Conservation (phyloP, 805 yeast genomes). For the Candida namnaoensis region DNA sequence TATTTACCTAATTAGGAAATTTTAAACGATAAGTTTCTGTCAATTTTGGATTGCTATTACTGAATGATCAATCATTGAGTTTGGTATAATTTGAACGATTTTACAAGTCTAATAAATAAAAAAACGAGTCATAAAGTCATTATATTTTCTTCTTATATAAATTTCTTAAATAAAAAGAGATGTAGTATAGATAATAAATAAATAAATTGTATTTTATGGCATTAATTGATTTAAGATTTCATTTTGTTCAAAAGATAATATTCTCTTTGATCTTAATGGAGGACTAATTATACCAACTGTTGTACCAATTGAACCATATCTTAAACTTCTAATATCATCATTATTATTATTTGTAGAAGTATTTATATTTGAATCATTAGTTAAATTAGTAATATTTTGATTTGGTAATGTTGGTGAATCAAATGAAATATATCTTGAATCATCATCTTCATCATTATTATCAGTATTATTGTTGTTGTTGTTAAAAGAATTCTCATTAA, state of each 20-base stretch:
- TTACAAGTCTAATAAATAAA: too few relatives aligned
- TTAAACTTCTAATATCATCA: background rate
- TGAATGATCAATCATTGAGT: too few relatives aligned
- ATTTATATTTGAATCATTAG: too few relatives aligned
- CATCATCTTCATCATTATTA: constrained; percentile 3
- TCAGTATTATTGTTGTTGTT: background rate
- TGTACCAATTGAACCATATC: constrained; percentile 8
- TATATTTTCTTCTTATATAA: background rate
- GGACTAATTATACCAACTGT: background rate
- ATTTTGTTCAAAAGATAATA: constrained; percentile 43
- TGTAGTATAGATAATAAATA: background rate
- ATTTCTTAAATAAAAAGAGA: background rate
- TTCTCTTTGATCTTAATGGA: constrained; percentile 18
- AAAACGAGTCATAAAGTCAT: too few relatives aligned
- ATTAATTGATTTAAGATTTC: constrained; percentile 36
- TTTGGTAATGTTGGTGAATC: constrained; percentile 21
- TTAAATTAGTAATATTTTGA: too few relatives aligned
- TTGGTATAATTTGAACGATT: too few relatives aligned
- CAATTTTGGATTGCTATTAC: too few relatives aligned
- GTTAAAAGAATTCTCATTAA: background rate
- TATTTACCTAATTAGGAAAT: too few relatives aligned
- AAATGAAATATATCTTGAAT: constrained; percentile 27
- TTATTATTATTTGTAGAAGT: background rate
- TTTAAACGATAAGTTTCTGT: too few relatives aligned
- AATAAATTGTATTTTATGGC: background rate